Percentiles rank a stretch among this genome's conserved stretches.
These are phyloP conservation scores for Sphaerulina vaccinii DNA, from an alignment of 2,329 filamentous ascomycete genomes.

Conservation along the genomic window DNA sequence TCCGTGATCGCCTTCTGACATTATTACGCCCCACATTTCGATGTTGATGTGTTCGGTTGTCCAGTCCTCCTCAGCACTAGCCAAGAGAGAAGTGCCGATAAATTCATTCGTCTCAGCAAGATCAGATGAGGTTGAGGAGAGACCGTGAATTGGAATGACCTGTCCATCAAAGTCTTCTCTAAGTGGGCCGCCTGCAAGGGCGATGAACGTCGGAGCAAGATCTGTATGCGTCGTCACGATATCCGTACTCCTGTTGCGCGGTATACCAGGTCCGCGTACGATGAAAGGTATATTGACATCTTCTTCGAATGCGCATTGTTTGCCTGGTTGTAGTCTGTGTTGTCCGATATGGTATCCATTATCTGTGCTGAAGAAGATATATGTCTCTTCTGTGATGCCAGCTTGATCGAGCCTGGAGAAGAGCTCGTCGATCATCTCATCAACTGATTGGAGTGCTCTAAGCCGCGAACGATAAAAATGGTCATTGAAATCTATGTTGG, in stretches of 20 bases:
- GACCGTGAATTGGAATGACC: conserved; percentile 34
- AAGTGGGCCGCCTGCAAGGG: conserved; percentile 33
- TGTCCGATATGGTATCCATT: conserved; percentile 45
- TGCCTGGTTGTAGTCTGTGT: conserved; percentile 43
- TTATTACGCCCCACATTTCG: conserved; percentile 43
- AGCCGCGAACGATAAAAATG: conserved; percentile 53
- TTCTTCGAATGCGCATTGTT: conserved; percentile 41
- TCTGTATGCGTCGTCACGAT: conserved; percentile 43
- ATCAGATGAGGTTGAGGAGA: neutral
- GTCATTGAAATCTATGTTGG: conserved; percentile 53
- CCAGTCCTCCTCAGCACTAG: neutral
- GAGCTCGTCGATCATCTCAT: conserved; percentile 54
- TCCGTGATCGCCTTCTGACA: conserved; percentile 37
- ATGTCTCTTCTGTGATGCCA: conserved; percentile 50
- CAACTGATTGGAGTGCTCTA: conserved; percentile 53
- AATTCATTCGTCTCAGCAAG: neutral
- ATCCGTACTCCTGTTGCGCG: conserved; percentile 31
- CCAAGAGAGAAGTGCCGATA: neutral
- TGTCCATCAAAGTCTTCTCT: conserved; percentile 39
- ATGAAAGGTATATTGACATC: conserved; percentile 44
- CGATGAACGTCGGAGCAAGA: conserved; percentile 41
- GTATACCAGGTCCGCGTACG: conserved; percentile 40
- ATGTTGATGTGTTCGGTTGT: conserved; percentile 41
- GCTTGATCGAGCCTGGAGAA: conserved; percentile 44
- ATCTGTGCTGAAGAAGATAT: conserved; percentile 42